Percentiles rank a stretch among this genome's conserved stretches.
These are phyloP conservation scores for Soucietia sequanensis DNA, from an alignment of 805 yeast genomes.

Conservation along the genomic window DNA sequence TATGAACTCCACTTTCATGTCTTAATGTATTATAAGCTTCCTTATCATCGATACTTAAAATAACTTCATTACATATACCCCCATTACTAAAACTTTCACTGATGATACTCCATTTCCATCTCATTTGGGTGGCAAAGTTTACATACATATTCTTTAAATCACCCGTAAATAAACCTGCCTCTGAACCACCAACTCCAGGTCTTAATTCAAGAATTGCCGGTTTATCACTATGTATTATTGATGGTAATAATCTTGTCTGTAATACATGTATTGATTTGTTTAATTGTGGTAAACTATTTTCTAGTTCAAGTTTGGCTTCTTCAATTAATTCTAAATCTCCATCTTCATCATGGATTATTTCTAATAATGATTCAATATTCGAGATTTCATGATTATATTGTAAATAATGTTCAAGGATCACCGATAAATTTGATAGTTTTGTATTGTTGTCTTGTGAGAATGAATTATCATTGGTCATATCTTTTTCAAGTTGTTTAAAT, in stretches of 20 bases:
- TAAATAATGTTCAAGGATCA: conserved; percentile 30
- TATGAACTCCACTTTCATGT: conserved; percentile 91
- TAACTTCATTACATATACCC: conserved; percentile 76
- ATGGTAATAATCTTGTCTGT: conserved; percentile 67
- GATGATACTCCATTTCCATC: conserved; percentile 67
- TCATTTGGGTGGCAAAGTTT: conserved; percentile 59
- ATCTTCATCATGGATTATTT: conserved; percentile 21
- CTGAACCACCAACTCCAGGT: conserved; percentile 96
- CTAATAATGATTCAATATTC: conserved; percentile 22
- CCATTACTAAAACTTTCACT: conserved; percentile 55
- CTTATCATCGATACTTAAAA: conserved; percentile 63
- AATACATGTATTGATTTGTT: conserved; percentile 41
- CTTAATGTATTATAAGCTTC: conserved; percentile 74
- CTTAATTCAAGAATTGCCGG: conserved; percentile 81
- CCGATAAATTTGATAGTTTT: conserved; percentile 30
- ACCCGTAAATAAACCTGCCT: conserved; percentile 82
- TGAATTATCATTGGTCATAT: conserved; percentile 17
- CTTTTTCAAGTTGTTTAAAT: conserved; percentile 23
- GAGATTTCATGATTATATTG: conserved; percentile 25
- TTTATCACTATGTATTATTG: conserved; percentile 70
- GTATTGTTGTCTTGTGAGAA: conserved; percentile 34
- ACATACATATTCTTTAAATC: conserved; percentile 82
- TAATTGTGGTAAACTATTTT: conserved; percentile 44
- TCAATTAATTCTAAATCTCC: conserved; percentile 42
- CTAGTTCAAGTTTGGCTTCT: conserved; percentile 65